phyloP scores from a whole-genome alignment of 2,329 filamentous ascomycete species.

The Thielaviopsis cerberus region DNA sequence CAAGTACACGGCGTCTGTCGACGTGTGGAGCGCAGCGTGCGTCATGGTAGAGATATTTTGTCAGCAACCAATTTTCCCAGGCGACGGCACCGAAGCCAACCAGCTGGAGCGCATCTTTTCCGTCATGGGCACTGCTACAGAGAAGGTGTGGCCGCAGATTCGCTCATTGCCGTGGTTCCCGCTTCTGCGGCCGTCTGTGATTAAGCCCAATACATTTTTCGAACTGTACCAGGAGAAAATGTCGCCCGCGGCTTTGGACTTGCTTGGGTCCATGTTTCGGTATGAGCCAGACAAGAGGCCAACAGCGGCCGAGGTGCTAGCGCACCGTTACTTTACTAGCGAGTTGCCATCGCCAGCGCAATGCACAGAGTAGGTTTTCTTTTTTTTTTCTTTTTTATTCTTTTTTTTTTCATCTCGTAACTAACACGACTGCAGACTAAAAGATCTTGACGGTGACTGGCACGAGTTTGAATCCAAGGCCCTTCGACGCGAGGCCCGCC shows the following conservation, averaged over 20 bases:
- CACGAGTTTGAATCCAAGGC: constrained; percentile 98
- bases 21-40: constrained; percentile 94
- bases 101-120: constrained; percentile 96
- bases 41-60: constrained; percentile 96
- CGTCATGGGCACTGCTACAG: constrained; percentile 72
- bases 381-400: background rate
- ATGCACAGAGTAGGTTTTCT: constrained; percentile 52
- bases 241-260: constrained; percentile 62
- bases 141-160: constrained; percentile 69
- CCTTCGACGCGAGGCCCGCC: constrained; percentile 72
- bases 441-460: constrained; percentile 79
- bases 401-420: background rate
- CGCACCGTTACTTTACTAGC: constrained; percentile 70
- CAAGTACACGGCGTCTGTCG: constrained; percentile 72
- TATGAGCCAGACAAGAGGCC: constrained; percentile 78
- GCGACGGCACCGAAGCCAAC: constrained; percentile 85
- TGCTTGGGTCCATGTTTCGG: constrained; percentile 67
- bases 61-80: constrained; percentile 79
- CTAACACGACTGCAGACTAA: constrained; percentile 37
- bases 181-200: constrained; percentile 60
- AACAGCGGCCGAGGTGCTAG: constrained; percentile 63
- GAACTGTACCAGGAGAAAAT: constrained; percentile 66
- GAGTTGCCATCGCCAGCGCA: constrained; percentile 65
- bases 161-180: constrained; percentile 97
- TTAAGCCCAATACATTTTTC: constrained; percentile 56